Evolutionary conservation across 2,329 filamentous ascomycete genomes (phyloP), one percentile per base, ranked within the genome.

Genomic region (Rhynchosporium secalis): DNA sequence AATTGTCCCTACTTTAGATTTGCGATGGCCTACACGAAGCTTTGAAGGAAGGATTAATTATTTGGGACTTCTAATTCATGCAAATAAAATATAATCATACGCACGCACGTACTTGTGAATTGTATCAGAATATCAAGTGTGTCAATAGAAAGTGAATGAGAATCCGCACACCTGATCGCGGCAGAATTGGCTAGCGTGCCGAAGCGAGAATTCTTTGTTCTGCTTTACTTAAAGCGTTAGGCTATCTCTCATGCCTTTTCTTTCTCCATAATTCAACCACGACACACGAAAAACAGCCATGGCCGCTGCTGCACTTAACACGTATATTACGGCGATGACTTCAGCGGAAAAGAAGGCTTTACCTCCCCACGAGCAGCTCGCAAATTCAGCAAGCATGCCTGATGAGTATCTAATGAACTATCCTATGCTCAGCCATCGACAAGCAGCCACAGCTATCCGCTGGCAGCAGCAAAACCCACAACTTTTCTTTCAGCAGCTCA

Each of bases 311-410:
- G 46, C 46, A 28, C 46, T 49, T 12, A 49, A 49, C 46, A 49
- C 26, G 28, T 49, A 56, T 40, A 7, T 56, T 43, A 43, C 52
- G 13, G 38, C 28, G n/a, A 56, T 56, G 52, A 56, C 38, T 43
- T 28, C 52, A 43, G n/a, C 52, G 26, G 52, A 43, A 26, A 26
- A 43, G 38, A 56, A 43, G 36, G 41, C 33, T 29, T 45, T 40
- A 45, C 26, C 52, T 43, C 40, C 40, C n/a, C 43, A 40, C 33
- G 15, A 55, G 33, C 51, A 55, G 51, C 29, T 40, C 9, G 5
- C 33, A 55, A 38, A 28, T 28, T 55, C 51, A 55, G 38, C 33
- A 28, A 40, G 20, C 20, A 33, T 38, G 20, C 51, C 33, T 3
- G 38, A 55, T 8, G 20, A 40, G 38, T 55, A 55, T 13, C 13